These are phyloP conservation scores for Evernia prunastri DNA, from an alignment of 495 filamentous ascomycete species.

Conservation along the genomic window DNA sequence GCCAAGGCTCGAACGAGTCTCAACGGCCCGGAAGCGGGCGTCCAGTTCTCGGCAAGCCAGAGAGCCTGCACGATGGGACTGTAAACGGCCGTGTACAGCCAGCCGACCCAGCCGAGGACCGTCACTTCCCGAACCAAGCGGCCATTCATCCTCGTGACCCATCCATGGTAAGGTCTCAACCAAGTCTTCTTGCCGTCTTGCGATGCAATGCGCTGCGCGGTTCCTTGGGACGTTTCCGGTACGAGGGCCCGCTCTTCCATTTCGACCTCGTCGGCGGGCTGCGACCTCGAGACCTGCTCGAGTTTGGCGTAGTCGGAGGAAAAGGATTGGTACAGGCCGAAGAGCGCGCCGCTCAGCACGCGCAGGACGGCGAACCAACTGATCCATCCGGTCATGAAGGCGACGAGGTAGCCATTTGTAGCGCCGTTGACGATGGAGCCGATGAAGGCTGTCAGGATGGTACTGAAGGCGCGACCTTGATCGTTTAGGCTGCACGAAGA, in stretches of 20 bases:
- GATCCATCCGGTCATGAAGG: constrained; percentile 19
- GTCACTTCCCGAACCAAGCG: constrained; percentile 7
- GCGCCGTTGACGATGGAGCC: constrained; percentile 18
- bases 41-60: constrained; percentile 11
- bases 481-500: constrained; percentile 11
- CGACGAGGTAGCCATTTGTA: constrained; percentile 11
- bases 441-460: constrained; percentile 19
- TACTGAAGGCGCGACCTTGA: constrained; percentile 17
- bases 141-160: background rate
- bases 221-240: background rate
- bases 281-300: background rate
- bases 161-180: background rate
- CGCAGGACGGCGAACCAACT: constrained; percentile 19
- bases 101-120: constrained; percentile 16
- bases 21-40: constrained; percentile 1
- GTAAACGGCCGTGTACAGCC: constrained; percentile 16
- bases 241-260: constrained; percentile 1
- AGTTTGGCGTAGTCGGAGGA: constrained; percentile 11
- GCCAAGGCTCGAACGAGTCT: too few species aligned
- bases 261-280: constrained; percentile 7
- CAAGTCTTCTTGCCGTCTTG: background rate
- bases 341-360: constrained; percentile 10
- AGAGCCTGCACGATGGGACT: constrained; percentile 18
- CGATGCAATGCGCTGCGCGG: background rate
- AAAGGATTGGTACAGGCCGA: constrained; percentile 11